These are phyloP conservation scores for Diplodia corticola DNA, from an alignment of 2,329 filamentous ascomycete genomes.

Conservation along the genomic window DNA sequence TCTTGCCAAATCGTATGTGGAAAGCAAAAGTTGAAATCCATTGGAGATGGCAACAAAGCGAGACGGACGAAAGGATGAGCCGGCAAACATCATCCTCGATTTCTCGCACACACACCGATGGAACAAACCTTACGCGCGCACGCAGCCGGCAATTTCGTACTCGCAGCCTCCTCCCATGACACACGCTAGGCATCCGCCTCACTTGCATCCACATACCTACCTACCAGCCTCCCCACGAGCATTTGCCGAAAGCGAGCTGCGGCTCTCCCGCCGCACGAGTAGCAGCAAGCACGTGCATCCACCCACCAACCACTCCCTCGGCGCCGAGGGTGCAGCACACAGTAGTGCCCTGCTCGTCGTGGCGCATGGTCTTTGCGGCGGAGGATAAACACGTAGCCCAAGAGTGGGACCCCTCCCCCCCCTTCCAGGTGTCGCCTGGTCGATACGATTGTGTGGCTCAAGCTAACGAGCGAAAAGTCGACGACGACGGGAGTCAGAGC, in stretches of 20 bases:
- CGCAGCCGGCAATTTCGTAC: not conserved
- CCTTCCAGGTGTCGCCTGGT: too few relatives aligned
- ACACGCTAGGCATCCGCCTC: not conserved
- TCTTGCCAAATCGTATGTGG: too few relatives aligned
- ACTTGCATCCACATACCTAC: not conserved
- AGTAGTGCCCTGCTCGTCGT: too few relatives aligned
- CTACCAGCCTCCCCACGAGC: not conserved
- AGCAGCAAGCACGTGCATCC: not conserved
- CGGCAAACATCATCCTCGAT: not conserved
- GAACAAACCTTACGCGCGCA: not conserved
- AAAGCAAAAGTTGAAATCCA: not conserved
- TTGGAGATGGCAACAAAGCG: not conserved
- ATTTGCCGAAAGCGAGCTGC: not conserved
- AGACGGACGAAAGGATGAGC: not conserved
- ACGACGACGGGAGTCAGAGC: not conserved
- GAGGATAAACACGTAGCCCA: not conserved
- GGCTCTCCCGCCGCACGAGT: not conserved
- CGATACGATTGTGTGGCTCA: not conserved
- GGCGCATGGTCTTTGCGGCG: not conserved
- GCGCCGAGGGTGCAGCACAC: not conserved
- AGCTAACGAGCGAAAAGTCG: too few relatives aligned
- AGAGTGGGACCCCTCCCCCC: not conserved
- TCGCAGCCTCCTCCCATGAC: not conserved
- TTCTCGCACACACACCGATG: not conserved
- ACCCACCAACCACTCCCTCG: not conserved